Percentiles rank a stretch among this genome's conserved stretches.
Evolutionary conservation across 805 yeast genomes (phyloP).

Genomic region (Candida rishiriensis): DNA sequence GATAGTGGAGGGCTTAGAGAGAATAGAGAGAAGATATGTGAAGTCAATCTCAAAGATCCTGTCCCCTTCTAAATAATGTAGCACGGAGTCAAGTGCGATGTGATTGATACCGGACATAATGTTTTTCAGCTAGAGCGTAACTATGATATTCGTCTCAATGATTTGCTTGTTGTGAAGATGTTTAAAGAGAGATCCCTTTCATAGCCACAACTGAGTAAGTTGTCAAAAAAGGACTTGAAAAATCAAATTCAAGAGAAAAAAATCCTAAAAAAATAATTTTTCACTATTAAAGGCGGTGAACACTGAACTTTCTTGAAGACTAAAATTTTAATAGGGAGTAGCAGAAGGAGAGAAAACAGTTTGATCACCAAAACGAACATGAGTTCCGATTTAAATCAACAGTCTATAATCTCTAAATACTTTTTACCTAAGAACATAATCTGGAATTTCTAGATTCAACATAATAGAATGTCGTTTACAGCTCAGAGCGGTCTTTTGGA

Average conservation of each 20-base stretch:
- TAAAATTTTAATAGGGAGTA: neutral
- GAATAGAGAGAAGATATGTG: slow-evolving; percentile 16
- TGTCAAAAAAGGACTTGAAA: no score
- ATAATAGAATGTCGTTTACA: neutral
- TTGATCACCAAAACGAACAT: neutral
- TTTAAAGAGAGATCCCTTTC: no score
- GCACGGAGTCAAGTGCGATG: slow-evolving; percentile 3
- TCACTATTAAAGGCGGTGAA: no score
- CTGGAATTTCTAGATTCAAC: neutral
- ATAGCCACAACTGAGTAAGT: no score
- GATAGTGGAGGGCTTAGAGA: slow-evolving; percentile 30
- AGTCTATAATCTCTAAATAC: no score
- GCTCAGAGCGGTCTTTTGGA: slow-evolving; percentile 31
- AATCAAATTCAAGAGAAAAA: no score
- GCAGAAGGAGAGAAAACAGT: neutral
- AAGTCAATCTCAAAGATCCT: slow-evolving; percentile 20
- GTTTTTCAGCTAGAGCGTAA: no score
- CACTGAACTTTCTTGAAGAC: no score
- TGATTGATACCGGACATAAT: no score
- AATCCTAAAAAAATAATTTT: neutral
- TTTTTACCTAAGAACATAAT: no score
- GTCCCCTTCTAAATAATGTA: slow-evolving; percentile 24
- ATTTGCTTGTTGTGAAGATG: no score
- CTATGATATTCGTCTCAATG: no score
- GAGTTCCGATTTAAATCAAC: neutral